Conservation (phyloP, 805 yeast species). For the Ogataea nakhonphanomensis region DNA sequence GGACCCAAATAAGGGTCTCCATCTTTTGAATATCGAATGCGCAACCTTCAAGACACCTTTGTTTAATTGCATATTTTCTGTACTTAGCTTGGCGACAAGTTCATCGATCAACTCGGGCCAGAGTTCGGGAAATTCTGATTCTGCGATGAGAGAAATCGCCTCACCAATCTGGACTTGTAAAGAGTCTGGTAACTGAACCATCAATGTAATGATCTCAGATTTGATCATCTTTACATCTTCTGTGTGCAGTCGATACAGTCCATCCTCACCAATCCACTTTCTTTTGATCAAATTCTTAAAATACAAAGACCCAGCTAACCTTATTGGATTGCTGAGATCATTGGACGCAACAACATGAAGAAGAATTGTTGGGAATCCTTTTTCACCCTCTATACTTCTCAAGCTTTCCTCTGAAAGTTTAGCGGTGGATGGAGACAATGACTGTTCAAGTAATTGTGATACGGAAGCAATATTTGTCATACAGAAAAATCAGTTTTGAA, state of each 20-base stretch:
- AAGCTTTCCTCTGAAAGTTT: slow-evolving; percentile 66
- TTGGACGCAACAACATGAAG: slow-evolving; percentile 73
- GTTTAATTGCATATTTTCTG: slow-evolving; percentile 66
- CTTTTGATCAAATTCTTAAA: slow-evolving; percentile 84
- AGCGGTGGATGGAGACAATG: slow-evolving; percentile 61
- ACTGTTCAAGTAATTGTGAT: slow-evolving; percentile 54
- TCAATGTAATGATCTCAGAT: slow-evolving; percentile 72
- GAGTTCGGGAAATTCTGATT: slow-evolving; percentile 87
- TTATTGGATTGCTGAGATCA: slow-evolving; percentile 48
- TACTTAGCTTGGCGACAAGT: slow-evolving; percentile 61
- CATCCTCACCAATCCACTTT: slow-evolving; percentile 89
- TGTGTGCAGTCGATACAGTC: slow-evolving; percentile 59
- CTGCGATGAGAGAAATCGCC: slow-evolving; percentile 88
- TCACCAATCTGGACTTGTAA: slow-evolving; percentile 95
- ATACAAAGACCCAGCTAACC: slow-evolving; percentile 86
- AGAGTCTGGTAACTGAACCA: slow-evolving; percentile 77
- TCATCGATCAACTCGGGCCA: slow-evolving; percentile 81
- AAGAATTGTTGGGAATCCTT: slow-evolving; percentile 74
- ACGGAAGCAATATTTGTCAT: slow-evolving; percentile 50
- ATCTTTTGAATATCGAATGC: slow-evolving; percentile 91
- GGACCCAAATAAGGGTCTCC: slow-evolving; percentile 93
- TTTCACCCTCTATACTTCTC: slow-evolving; percentile 55
- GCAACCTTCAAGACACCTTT: slow-evolving; percentile 89
- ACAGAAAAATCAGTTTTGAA: slow-evolving; percentile 3
- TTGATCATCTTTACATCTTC: slow-evolving; percentile 69